Base-by-base conservation (phyloP, 371 early-diverging fungal genomes). In the Batkoa obscura region DNA sequence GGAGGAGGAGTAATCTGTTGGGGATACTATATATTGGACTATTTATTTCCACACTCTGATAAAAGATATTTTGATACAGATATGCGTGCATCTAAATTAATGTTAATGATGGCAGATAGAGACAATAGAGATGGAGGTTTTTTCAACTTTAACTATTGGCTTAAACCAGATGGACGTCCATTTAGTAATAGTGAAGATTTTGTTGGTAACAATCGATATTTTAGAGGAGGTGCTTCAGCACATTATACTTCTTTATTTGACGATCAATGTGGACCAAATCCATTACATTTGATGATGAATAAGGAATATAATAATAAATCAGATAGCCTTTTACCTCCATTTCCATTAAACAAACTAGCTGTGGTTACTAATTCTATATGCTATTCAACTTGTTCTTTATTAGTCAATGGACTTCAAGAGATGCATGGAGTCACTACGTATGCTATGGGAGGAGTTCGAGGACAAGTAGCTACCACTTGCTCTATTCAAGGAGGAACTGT, bases 1-100 rank as follows among this genome's bases (percentile, higher is more conserved):
- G 54, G 63, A 10, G 67, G 67, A 1, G 67, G 67, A 0, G 60
- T 62, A 15, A 67, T 67, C 10, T 67, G 67, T 36, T 62, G 62
- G 62, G 67, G 65, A 0, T 65, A 65, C 10, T 64, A 63, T 47
- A 60, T 67, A 5, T 54, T 67, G 1, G 63, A 67, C 23, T 60
- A 59, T 9, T 59, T 67, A 1, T 67, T 64, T 46, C 67, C 67
- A 4, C n/a, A 34, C 5, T 4, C 10, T 17, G 17, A 12, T 3
- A 3, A 38, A 9, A 34, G 4, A 12, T 17, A 38, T 6, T 53
- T 53, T n/a, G 15, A n/a, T 9, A 53, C 53, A 10, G 53, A 53
- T 30, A 53, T 53, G 53, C 15, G 39, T 6, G 32, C 10, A 39
- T 38, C 5, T 17, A 5, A 5, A n/a, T 38, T 53, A 38, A 10